phyloP scores from a whole-genome alignment of 2,329 filamentous ascomycete species.

The Akanthomyces dipterigenus region DNA sequence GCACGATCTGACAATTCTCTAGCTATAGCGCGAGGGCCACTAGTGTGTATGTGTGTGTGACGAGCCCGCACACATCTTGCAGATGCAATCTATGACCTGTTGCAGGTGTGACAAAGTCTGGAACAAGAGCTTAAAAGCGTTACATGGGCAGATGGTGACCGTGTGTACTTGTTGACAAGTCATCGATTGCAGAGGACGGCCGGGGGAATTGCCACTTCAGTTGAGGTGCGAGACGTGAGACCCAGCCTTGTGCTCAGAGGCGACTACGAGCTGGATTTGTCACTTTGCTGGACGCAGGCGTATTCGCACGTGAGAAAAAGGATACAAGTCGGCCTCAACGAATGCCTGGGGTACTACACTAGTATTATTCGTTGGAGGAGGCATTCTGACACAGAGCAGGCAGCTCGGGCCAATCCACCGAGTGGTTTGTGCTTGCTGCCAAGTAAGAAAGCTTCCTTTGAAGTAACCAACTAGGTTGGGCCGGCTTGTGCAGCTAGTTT shows the following conservation, averaged over 20 bases:
- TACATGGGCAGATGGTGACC: not conserved
- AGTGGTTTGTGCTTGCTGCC: conserved; percentile 6
- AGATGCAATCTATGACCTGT: not conserved
- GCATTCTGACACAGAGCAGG: not conserved
- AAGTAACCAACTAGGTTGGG: not conserved
- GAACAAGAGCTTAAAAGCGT: not conserved
- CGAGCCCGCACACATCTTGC: not conserved
- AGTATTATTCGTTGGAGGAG: not conserved
- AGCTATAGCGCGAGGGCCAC: not conserved
- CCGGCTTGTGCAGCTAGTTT: not conserved
- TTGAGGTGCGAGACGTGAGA: not conserved
- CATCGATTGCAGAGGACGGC: not conserved
- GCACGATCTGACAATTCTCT: not conserved
- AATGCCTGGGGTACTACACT: not conserved
- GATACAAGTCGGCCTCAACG: not conserved
- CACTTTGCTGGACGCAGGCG: not conserved
- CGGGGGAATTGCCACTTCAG: not conserved
- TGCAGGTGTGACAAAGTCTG: not conserved
- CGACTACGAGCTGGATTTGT: not conserved
- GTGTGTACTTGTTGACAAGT: not conserved
- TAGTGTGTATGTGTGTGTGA: not conserved
- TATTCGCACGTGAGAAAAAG: conserved; percentile 1
- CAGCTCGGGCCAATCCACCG: not conserved
- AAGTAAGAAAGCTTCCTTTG: not conserved
- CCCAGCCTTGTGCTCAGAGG: not conserved